Percentiles rank a stretch among this genome's conserved stretches.
Evolutionary conservation across 805 yeast genomes (phyloP).

Genomic region (Pichia heedii): DNA sequence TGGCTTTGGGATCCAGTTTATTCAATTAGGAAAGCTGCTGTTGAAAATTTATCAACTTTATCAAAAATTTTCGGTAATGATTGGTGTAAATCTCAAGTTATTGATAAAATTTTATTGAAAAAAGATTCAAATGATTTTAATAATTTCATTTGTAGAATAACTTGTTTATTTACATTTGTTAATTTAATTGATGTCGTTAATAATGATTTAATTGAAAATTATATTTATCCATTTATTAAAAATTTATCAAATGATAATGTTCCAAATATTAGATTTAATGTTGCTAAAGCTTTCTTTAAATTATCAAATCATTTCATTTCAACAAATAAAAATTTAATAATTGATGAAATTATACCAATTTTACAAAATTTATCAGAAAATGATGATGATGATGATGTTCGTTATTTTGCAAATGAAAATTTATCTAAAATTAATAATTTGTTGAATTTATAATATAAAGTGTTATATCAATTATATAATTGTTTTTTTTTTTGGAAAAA

Average conservation of each 20-base stretch:
- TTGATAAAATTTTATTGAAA: conserved; percentile 58
- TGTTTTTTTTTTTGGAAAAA: too few species aligned
- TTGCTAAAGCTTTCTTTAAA: conserved; percentile 71
- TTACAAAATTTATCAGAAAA: conserved; percentile 48
- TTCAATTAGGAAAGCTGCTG: conserved; percentile 96
- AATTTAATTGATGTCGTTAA: conserved; percentile 66
- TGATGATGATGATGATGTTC: conserved; percentile 84
- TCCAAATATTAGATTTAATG: conserved; percentile 92
- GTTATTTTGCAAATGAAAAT: conserved; percentile 67
- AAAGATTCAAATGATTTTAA: conserved; percentile 29
- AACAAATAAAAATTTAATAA: conserved; percentile 31
- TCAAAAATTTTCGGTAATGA: conserved; percentile 83
- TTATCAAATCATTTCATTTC: conserved; percentile 44
- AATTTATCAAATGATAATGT: conserved; percentile 70
- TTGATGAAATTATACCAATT: conserved; percentile 49
- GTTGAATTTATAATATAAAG: too few species aligned
- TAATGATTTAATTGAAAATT: conserved; percentile 45
- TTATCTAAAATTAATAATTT: conserved; percentile 14
- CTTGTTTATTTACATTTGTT: conserved; percentile 83
- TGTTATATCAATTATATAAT: conserved; percentile 1
- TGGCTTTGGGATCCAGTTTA: conserved; percentile 98
- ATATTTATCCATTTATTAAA: conserved; percentile 72
- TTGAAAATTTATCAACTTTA: conserved; percentile 66
- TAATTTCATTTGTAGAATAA: conserved; percentile 86
- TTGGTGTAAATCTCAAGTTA: conserved; percentile 85